Conservation (phyloP, 1,139 yeast genomes). For the Taiozyma sp. region DNA sequence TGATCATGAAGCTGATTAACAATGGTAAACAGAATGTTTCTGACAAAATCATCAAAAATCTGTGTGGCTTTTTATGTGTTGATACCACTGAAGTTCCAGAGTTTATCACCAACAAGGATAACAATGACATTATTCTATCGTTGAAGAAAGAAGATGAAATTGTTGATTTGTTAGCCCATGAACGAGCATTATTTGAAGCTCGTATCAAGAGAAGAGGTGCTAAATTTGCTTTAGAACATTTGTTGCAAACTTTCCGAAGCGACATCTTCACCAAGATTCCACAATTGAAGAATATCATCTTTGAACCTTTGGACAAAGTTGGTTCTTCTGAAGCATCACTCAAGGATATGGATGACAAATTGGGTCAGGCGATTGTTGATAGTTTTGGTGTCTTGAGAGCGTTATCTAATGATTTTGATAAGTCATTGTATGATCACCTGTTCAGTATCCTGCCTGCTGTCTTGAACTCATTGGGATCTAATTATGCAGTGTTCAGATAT, state of each 20-base stretch:
- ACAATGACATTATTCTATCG: slow-evolving; percentile 59
- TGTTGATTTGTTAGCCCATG: slow-evolving; percentile 62
- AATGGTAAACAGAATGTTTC: slow-evolving; percentile 66
- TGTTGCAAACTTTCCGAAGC: slow-evolving; percentile 45
- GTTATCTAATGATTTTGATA: slow-evolving; percentile 57
- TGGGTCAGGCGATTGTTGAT: slow-evolving; percentile 84
- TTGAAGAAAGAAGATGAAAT: slow-evolving; percentile 68
- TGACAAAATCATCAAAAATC: slow-evolving; percentile 82
- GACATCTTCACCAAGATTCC: slow-evolving; percentile 58
- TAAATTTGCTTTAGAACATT: slow-evolving; percentile 56
- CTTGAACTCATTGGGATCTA: slow-evolving; percentile 59
- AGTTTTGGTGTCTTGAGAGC: slow-evolving; percentile 80
- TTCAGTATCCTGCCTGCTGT: slow-evolving; percentile 42
- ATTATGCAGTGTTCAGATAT: slow-evolving; percentile 76
- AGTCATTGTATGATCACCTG: slow-evolving; percentile 44
- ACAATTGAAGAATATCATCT: slow-evolving; percentile 59
- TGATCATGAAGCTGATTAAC: slow-evolving; percentile 52
- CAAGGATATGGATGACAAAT: slow-evolving; percentile 35
- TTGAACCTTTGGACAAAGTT: slow-evolving; percentile 51
- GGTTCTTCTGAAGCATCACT: slow-evolving; percentile 23
- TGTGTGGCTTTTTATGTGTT: slow-evolving; percentile 91
- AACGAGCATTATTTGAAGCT: slow-evolving; percentile 65
- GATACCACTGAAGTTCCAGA: slow-evolving; percentile 97
- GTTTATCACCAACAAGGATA: slow-evolving; percentile 60
- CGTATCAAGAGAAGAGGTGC: slow-evolving; percentile 83